Base-by-base conservation (phyloP, 768 basidiomycete species). In the Roridomyces roridus region DNA sequence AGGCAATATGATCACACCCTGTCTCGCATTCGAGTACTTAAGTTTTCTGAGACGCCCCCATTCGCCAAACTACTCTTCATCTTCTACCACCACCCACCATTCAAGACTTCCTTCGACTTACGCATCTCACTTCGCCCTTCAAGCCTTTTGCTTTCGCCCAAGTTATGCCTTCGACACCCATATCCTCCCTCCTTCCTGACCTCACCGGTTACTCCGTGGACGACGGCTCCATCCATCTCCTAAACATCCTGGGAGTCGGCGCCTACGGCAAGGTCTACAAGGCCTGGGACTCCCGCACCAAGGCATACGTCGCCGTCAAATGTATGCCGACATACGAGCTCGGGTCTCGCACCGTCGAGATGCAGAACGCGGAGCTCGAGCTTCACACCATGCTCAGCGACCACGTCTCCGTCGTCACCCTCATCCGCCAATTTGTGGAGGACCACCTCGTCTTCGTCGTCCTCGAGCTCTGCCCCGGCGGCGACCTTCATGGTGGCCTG, bases 391-490 rank as follows among this genome's bases (percentile, higher is more conserved):
- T 57, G n/a, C 67, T 78, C 45, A 53, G 72, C 6, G 55, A 52
- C 2, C 77, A 74, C 47, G 49, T 86, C 80, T 37, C 28, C 15
- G 73, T 89, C 62, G 74, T 85, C 47, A 79, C 79, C 1, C 65
- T 87, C 25, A 75, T 79, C 24, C 46, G 35, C 63, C 75, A 78
- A 29, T 76, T 81, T 39, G 65, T 82, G 57, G 74, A 81, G 57
- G 79, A 82, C 56, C 72, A 75, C n/a, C 67, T 71, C 15, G 55
- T 85, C 51, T 86, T 80, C 72, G 72, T 86, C 57, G 72, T 79
- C 45, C 63, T 77, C 55, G 73, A 76, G 26, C 61, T 67, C 34
- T 69, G 62, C 21, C 46, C 59, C 1, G 65, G 64, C 46, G 80
- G 81, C 15, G 83, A 85, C 64, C 62, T 86, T 51, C 80, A 79